These are phyloP conservation scores for Kodamaea ohmeri DNA, from an alignment of 1,139 yeast species.

Conservation along the genomic window DNA sequence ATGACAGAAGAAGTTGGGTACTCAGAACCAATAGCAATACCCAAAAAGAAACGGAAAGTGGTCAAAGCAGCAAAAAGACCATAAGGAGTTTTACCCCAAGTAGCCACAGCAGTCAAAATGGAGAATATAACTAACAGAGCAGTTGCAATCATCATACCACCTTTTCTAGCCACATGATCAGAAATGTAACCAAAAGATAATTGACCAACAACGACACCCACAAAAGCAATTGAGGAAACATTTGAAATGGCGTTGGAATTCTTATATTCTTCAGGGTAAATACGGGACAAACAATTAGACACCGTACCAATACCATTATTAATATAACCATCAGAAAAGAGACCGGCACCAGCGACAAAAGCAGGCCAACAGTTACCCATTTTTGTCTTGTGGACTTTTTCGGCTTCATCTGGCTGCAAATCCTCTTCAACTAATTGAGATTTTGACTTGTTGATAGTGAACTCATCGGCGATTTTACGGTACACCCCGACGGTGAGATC, in stretches of 20 bases:
- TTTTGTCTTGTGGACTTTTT: slow-evolving; percentile 16
- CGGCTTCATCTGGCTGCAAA: slow-evolving; percentile 22
- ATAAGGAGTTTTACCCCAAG: slow-evolving; percentile 70
- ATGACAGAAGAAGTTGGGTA: slow-evolving; percentile 94
- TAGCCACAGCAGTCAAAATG: slow-evolving; percentile 62
- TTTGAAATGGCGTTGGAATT: slow-evolving; percentile 69
- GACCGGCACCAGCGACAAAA: slow-evolving; percentile 84
- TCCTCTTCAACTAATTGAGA: slow-evolving; percentile 18
- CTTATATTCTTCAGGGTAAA: slow-evolving; percentile 64
- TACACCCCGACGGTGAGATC: slow-evolving; percentile 43
- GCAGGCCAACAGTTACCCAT: slow-evolving; percentile 59
- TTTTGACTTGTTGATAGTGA: slow-evolving; percentile 34
- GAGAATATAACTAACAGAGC: slow-evolving; percentile 68
- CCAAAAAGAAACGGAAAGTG: slow-evolving; percentile 83
- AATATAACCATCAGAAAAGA: slow-evolving; percentile 88
- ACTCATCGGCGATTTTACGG: slow-evolving; percentile 32
- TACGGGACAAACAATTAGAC: slow-evolving; percentile 57
- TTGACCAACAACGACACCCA: slow-evolving; percentile 89
- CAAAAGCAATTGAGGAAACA: slow-evolving; percentile 86
- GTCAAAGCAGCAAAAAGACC: slow-evolving; percentile 84
- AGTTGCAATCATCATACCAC: slow-evolving; percentile 78
- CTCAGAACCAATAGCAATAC: slow-evolving; percentile 85
- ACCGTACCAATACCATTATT: slow-evolving; percentile 81
- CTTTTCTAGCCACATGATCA: slow-evolving; percentile 74
- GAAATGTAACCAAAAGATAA: slow-evolving; percentile 74